Base-by-base conservation (phyloP, 352 stramenopile species). In the Globisporangium paroecandrum region DNA sequence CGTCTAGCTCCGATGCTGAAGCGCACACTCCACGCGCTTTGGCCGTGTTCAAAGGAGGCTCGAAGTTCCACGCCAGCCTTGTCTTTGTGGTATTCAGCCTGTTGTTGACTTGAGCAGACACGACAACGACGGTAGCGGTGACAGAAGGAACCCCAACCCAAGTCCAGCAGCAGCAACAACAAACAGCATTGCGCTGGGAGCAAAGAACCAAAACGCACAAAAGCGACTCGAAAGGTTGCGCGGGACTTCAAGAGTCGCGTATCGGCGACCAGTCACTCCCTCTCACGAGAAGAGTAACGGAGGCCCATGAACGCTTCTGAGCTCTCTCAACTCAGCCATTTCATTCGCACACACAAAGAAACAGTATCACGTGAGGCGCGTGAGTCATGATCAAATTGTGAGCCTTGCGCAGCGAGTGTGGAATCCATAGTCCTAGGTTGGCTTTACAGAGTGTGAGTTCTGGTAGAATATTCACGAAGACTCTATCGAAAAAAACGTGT, bases 181-280 rank as follows among this genome's bases (percentile, higher is more conserved):
- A 54, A 54, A 15, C 47, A 22, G 7, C 5, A 59, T 22, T 43
- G 6, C 18, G 36, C 18, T 41, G 13, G 18, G 18, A 15, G 9
- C 4, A 6, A 24, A 24, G 38, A 60, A n/a, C 15, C 54, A 60
- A 60, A 60, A 60, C 54, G 53, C n/a, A 58, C 22, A 58, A 46
- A 46, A 46, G 38, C 12, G 53, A 38, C 54, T 20, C 29, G 55
- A 61, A 61, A 61, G 55, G 55, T 61, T 61, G 55, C 55, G 55
- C n/a, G 55, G 29, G 32, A 62, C 56, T 62, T 49, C 32, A 62
- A 62, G 56, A 62, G 56, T 62, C 56, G 56, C 56, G 10, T 20
- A 9, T 13, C 15, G 18, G 56, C 32, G 56, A 62, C 56, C 56
- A 49, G 56, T 62, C 56, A 32, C 34, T 18, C 9, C 6, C 18